These are phyloP conservation scores for Solanum medicagineum DNA, from an alignment of 257 asterid genomes.

Conservation along the genomic window DNA sequence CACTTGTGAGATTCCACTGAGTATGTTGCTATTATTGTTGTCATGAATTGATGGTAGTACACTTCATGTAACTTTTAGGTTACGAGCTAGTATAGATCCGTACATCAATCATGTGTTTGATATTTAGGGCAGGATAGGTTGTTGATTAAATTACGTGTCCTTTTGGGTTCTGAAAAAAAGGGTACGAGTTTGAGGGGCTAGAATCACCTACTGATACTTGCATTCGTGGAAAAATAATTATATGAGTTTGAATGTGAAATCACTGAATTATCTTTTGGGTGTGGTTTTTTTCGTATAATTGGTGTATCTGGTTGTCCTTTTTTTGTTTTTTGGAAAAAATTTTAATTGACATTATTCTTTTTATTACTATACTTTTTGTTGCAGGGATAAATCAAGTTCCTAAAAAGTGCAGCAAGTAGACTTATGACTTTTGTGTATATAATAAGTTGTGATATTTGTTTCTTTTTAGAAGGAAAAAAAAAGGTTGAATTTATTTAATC, in stretches of 20 bases:
- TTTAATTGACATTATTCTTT: not conserved
- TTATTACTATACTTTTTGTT: not conserved
- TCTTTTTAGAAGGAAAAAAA: not conserved
- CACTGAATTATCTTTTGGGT: not conserved
- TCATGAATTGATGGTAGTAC: no score
- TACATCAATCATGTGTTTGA: not conserved
- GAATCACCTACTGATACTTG: not conserved
- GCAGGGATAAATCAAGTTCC: not conserved
- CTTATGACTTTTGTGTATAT: not conserved
- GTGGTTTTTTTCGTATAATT: not conserved
- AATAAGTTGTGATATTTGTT: not conserved
- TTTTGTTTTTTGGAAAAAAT: not conserved
- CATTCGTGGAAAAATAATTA: no score
- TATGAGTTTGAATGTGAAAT: no score
- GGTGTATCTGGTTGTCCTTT: accelerated
- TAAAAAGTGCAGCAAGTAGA: not conserved
- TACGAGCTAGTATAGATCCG: not conserved
- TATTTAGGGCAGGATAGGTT: not conserved
- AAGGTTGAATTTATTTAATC: not conserved
- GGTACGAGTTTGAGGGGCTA: not conserved
- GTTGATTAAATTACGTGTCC: not conserved
- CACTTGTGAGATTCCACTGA: no score
- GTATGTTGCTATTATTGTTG: no score
- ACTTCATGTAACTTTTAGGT: not conserved
- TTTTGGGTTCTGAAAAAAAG: not conserved